Base-by-base conservation (phyloP, 106 monocot genomes). In the Phalaenopsis aphrodite region DNA sequence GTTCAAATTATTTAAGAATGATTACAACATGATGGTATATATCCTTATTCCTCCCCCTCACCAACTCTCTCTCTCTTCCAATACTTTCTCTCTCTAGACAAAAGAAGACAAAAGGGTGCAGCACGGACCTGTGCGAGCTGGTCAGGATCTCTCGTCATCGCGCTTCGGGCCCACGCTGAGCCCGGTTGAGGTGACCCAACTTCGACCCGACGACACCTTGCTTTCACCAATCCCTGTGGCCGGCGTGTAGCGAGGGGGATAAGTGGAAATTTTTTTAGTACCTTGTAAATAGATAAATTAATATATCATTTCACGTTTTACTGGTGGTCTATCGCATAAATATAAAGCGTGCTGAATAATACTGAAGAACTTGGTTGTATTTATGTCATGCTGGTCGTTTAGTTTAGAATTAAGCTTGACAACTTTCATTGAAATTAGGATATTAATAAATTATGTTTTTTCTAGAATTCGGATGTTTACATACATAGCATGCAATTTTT, bases 1-100 rank as follows among this genome's bases (percentile, higher is more conserved):
- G 76, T 76, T 76, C 76, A 76, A 76, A 76, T 76, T 76, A 76
- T 76, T 76, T 76, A 11, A 76, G 76, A 76, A 76, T 76, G 76
- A 76, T 76, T 76, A 49, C 76, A 18, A 0, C 24, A 76, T 76
- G 76, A 76, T 76, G 76, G 46, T 75, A 75, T 75, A 76, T 76
- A 76, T 76, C 23, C 47, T 48, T 76, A 46, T 76, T 48, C 48
- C 24, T n/a, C 43, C 43, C 18, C 43, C 43, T 5, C 74, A 18
- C 76, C 41, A 18, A 19, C 76, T 76, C 76, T 75, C 75, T 75
- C 75, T 75, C 76, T 69, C 66, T 19, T 12, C 76, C 48, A 23
- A 52, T 52, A 42, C 42, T 74, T 43, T 76, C 76, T 76, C n/a
- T 76, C 76, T 48, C 76, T 76, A 76, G 2, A 74, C 47, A 8